Evolutionary conservation across 225 moss, liverwort and hornwort species (phyloP).

Genomic region (Polytrichum commune): DNA sequence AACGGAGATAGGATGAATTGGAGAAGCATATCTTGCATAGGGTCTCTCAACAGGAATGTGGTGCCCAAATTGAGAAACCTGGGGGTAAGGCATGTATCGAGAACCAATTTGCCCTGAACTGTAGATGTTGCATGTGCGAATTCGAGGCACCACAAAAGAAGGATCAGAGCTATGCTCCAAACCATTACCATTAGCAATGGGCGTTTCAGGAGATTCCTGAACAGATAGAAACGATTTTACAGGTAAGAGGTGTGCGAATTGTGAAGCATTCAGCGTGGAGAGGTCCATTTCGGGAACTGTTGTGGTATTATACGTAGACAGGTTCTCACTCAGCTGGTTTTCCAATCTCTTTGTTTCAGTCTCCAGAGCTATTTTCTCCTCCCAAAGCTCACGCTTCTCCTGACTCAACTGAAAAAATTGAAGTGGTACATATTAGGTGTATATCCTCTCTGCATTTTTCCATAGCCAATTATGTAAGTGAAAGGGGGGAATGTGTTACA

Average conservation of each 20-base stretch:
- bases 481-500: too few relatives aligned
- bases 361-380: constrained; percentile 74
- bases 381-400: constrained; percentile 81
- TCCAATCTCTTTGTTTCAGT: constrained; percentile 66
- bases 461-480: too few relatives aligned
- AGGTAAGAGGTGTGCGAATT: constrained; percentile 49
- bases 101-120: constrained; percentile 46
- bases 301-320: constrained; percentile 20
- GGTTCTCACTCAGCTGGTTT: constrained; percentile 54
- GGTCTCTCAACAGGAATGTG: constrained; percentile 83
- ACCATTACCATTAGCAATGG: constrained; percentile 20
- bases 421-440: too few relatives aligned
- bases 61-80: constrained; percentile 42
- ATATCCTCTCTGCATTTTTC: too few relatives aligned
- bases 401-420: constrained; percentile 53
- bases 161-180: constrained; percentile 30
- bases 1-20: constrained; percentile 59
- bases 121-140: constrained; percentile 56
- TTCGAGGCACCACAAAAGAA: constrained; percentile 51
- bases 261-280: constrained; percentile 45
- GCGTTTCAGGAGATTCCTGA: constrained; percentile 40
- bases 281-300: constrained; percentile 63
- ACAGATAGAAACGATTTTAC: constrained; percentile 24
- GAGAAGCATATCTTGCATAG: constrained; percentile 74
- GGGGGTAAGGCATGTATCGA: constrained; percentile 54